phyloP scores from a whole-genome alignment of 176 grass and related monocot species.

The Oryza australiensis region DNA sequence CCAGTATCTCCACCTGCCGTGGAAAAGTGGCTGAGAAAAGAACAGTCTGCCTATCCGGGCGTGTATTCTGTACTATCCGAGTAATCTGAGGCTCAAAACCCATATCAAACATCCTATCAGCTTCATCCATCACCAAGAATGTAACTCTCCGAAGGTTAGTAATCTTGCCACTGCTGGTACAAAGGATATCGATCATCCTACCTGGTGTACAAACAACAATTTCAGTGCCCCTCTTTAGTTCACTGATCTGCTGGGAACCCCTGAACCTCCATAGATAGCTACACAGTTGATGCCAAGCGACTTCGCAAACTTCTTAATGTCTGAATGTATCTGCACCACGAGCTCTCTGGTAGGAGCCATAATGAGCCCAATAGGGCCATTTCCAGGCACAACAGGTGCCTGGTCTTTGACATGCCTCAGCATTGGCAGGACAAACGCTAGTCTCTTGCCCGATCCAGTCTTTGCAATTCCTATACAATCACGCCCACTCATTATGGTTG shows the following conservation, averaged over 20 bases:
- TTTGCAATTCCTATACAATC: constrained; percentile 95
- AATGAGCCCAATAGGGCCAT: constrained; percentile 87
- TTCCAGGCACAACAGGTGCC: constrained; percentile 72
- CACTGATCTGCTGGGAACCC: constrained; percentile 95
- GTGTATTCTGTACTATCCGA: constrained; percentile 83
- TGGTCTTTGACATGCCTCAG: constrained; percentile 97
- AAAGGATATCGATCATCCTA: constrained; percentile 95
- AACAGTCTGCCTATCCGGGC: constrained; percentile 83
- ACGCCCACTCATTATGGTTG: constrained; percentile 87
- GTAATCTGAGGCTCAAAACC: constrained; percentile 97
- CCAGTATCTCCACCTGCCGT: constrained; percentile 87
- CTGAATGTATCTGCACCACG: constrained; percentile 89
- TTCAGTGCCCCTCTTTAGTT: constrained; percentile 90
- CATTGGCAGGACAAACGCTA: constrained; percentile 97
- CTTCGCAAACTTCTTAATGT: constrained; percentile 92
- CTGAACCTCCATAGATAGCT: constrained; percentile 85
- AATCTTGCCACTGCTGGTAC: constrained; percentile 88
- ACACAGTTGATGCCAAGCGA: constrained; percentile 86
- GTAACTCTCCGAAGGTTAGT: constrained; percentile 92
- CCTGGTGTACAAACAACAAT: constrained; percentile 95
- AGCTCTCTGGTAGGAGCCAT: constrained; percentile 98
- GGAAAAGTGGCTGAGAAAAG: constrained; percentile 96
- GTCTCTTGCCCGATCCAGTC: constrained; percentile 91
- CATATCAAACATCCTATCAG: constrained; percentile 99
- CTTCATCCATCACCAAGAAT: constrained; percentile 95